Base-by-base conservation (phyloP, 192 early-diverging fungal species). In the Coemansia pectinata region DNA sequence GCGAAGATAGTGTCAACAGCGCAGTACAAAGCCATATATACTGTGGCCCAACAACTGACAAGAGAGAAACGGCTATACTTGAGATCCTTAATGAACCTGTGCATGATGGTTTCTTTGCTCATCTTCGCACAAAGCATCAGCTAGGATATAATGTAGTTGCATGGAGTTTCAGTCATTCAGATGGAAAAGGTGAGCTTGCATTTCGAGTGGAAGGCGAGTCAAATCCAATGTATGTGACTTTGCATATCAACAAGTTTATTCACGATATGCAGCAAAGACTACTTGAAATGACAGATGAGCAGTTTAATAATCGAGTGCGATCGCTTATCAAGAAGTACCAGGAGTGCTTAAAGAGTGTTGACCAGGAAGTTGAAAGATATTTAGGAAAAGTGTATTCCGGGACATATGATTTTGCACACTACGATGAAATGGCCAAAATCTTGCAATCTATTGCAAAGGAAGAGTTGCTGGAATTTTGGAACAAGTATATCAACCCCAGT, bases 61-160 rank as follows among this genome's bases (percentile, higher is more conserved):
- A 29, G 6, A 58, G 27, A n/a, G 55, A 58, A 29, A 2, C 27
- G 2, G 25, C n/a, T 29, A 12, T 86, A 1, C 67, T 91, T 6
- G 71, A 76, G 41, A 74, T 97, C 27, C 72, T 98, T 57, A n/a
- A n/a, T n/a, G n/a, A n/a, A n/a, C 91, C 96, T 63, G 75, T 88
- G 12, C 74, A 88, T 31, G 91, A 95, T 63, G 91, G 92, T 11
- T 89, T 87, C 59, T 99, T 97, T 80, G 89, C 96, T 74, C 88
- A 93, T 62, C 73, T 99, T 42, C 87, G 96, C 33, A 98, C 96
- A 15, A 94, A 96, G 67, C 89, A 93, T 66, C 89, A 93, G 70
- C 83, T 93, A 17, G 92, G 92, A 0, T 91, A n/a, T n/a, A n/a
- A n/a, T n/a, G n/a, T n/a, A n/a, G n/a, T n/a, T n/a, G n/a, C n/a